phyloP scores from a whole-genome alignment of 805 yeast species.

The Candida vartiovaarae region DNA sequence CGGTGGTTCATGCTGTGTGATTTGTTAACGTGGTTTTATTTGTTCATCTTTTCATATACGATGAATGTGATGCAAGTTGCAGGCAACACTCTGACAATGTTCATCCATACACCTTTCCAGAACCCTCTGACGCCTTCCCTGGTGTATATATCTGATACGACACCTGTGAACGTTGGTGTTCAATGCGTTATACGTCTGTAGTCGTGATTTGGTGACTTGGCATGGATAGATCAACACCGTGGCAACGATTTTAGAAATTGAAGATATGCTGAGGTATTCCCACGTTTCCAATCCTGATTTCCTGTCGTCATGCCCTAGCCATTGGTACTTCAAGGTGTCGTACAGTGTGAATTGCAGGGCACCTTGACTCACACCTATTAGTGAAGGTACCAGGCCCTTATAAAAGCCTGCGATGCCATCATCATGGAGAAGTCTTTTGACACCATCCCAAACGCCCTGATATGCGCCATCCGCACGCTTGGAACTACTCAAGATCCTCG shows the following conservation, averaged over 20 bases:
- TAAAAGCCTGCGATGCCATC: slow-evolving; percentile 63
- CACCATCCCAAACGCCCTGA: slow-evolving; percentile 49
- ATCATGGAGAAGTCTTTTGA: slow-evolving; percentile 34
- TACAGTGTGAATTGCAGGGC: slow-evolving; percentile 83
- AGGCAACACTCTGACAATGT: slow-evolving; percentile 77
- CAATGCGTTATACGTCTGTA: slow-evolving; percentile 45
- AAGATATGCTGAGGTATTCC: slow-evolving; percentile 62
- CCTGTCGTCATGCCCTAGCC: slow-evolving; percentile 17
- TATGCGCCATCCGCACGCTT: slow-evolving; percentile 44
- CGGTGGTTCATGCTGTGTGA: background rate
- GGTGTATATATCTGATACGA: slow-evolving; percentile 33
- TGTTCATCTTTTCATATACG: slow-evolving; percentile 63
- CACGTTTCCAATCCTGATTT: slow-evolving; percentile 32
- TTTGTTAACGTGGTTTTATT: slow-evolving; percentile 1
- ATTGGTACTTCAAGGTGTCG: slow-evolving; percentile 57
- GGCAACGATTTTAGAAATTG: slow-evolving; percentile 60
- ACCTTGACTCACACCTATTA: slow-evolving; percentile 83
- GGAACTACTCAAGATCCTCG: slow-evolving; percentile 49
- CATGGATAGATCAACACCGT: slow-evolving; percentile 71
- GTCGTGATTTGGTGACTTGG: slow-evolving; percentile 71
- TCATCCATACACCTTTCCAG: slow-evolving; percentile 78
- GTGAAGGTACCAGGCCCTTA: slow-evolving; percentile 67
- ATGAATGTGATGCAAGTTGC: slow-evolving; percentile 88
- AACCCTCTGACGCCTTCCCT: slow-evolving; percentile 60
- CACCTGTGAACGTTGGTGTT: slow-evolving; percentile 24